Evolutionary conservation across 176 grass and related monocot species (phyloP).

Genomic region (Areca catechu): DNA sequence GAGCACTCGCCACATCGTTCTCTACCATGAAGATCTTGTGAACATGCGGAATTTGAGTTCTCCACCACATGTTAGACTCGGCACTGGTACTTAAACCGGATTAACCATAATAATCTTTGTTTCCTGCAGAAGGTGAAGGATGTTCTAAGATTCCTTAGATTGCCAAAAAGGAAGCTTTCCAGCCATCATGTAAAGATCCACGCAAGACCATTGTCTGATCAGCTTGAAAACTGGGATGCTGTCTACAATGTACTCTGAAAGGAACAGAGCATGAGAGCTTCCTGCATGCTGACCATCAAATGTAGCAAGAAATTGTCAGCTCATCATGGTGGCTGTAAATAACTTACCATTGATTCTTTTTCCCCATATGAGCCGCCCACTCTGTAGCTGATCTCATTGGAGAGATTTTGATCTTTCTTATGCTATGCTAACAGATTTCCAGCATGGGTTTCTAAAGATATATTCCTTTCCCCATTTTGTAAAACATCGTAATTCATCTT

Average conservation of each 20-base stretch:
- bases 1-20: constrained; percentile 49
- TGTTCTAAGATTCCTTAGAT: constrained; percentile 70
- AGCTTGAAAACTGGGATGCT: constrained; percentile 74
- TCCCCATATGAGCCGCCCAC: no score
- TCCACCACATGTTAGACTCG: constrained; percentile 4
- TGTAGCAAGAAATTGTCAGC: constrained; percentile 16
- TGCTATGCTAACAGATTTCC: no score
- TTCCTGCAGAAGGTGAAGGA: constrained; percentile 65
- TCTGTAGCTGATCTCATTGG: constrained; percentile 1
- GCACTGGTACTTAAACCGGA: no score
- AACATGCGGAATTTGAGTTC: constrained; percentile 52
- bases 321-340: no score
- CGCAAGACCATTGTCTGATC: constrained; percentile 47
- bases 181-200: constrained; percentile 93
- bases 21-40: constrained; percentile 92
- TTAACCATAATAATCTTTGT: no score
- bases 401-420: background rate
- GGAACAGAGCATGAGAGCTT: constrained; percentile 55
- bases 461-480: no score
- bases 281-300: constrained; percentile 37
- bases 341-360: no score
- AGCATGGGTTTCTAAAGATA: no score
- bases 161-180: constrained; percentile 49
- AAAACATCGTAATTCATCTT: no score
- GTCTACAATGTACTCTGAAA: constrained; percentile 57